Percentiles rank a stretch among this genome's conserved stretches.
Conservation (phyloP, 495 filamentous ascomycete genomes). For the Hypomontagnella submonticulosa region DNA sequence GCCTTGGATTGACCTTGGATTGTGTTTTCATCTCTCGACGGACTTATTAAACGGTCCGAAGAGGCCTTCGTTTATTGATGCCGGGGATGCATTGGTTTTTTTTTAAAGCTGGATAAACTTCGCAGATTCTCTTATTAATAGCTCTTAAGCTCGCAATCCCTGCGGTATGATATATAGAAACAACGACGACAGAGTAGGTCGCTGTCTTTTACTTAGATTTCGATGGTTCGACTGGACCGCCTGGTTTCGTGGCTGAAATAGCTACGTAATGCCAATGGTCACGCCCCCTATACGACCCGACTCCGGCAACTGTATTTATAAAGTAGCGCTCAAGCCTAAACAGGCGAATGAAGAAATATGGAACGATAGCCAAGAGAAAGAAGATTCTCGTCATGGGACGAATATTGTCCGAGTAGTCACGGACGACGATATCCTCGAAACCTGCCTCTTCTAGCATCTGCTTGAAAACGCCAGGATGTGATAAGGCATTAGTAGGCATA, state of each 20-base stretch:
- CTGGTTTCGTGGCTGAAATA: slow-evolving; percentile 54
- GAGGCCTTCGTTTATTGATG: no score
- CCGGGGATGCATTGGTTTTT: no score
- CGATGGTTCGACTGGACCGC: slow-evolving; percentile 33
- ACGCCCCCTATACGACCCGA: slow-evolving; percentile 52
- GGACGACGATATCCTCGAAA: slow-evolving; percentile 60
- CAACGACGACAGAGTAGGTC: background rate
- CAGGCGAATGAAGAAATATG: slow-evolving; percentile 60
- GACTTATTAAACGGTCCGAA: no score
- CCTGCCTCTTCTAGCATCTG: slow-evolving; percentile 60
- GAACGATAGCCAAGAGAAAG: slow-evolving; percentile 62
- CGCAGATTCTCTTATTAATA: no score
- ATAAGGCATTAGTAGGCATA: slow-evolving; percentile 60
- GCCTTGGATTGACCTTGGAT: no score
- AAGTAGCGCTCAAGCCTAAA: slow-evolving; percentile 59
- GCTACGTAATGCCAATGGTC: slow-evolving; percentile 51
- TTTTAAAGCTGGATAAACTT: no score
- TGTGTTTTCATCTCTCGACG: no score
- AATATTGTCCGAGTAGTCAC: slow-evolving; percentile 62
- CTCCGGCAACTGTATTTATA: slow-evolving; percentile 60
- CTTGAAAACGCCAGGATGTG: slow-evolving; percentile 45
- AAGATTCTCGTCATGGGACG: slow-evolving; percentile 64
- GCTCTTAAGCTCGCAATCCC: background rate
- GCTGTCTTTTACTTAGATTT: slow-evolving; percentile 32
- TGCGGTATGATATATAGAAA: background rate